Evolutionary conservation across 192 early-diverging fungal species (phyloP), one percentile per base, ranked within the genome.

Genomic region (Entomortierella lignicola): DNA sequence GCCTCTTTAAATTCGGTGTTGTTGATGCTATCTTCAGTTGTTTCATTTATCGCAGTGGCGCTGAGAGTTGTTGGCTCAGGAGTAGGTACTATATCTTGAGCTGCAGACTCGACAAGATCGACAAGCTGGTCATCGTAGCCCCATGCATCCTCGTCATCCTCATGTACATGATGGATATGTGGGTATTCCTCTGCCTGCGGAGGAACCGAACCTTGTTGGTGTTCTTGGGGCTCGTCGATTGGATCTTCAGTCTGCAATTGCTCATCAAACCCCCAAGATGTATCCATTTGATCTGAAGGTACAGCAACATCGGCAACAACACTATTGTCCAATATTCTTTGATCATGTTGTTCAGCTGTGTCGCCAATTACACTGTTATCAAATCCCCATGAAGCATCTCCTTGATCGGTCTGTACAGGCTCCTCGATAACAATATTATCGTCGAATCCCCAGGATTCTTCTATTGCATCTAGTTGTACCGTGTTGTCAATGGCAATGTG

Each of bases 61-160:
- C 32, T 12, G 13, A 6, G 30, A 56, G 4, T 25, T 12, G 30
- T 12, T 2, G 18, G 30, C 13, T 15, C 27, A 48, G 60, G 4
- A 41, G 39, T 21, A n/a, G 21, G 5, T 17, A 15, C 41, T 4
- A 44, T 25, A 4, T 48, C 25, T 41, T 59, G 55, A 30, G 13
- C 56, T 17, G 43, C 61, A 13, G 42, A 37, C 31, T 72, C 70
- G 7, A 51, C 44, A 26, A 57, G 18, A 55, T 63, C 55, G 5
- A 72, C 26, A 4, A 41, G 25, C 23, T 72, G 60, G 25, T 79
- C 75, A 32, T 77, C 74, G 25, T 70, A 60, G 30, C 51, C 75
- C 75, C 75, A 79, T 18, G 51, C 67, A 43, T 79, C 75, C 1
- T 64, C 67, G 0, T 29, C 60, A 48, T 32, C 39, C 51, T 70